A percentile compares a stretch with the other conserved stretches of the same genome.
phyloP scores from a whole-genome alignment of 805 yeast species.

The Candida anglica region DNA sequence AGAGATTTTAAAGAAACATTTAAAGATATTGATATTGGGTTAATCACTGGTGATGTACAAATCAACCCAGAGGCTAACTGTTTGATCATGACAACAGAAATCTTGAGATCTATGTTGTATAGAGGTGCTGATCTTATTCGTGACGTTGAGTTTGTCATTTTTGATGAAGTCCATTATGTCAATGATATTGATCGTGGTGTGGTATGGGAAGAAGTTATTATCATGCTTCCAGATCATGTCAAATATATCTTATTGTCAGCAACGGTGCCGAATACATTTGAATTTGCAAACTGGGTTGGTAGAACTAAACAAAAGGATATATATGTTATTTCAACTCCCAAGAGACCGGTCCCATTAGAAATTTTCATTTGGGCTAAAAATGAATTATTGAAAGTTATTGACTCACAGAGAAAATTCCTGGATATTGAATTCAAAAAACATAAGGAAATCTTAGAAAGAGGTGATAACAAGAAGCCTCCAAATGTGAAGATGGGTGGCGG shows the following conservation, averaged over 20 bases:
- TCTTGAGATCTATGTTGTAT: constrained; percentile 90
- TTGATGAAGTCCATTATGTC: constrained; percentile 97
- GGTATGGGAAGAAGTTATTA: constrained; percentile 98
- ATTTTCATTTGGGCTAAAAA: constrained; percentile 82
- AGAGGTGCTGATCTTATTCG: constrained; percentile 95
- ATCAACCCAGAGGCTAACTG: constrained; percentile 96
- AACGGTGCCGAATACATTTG: constrained; percentile 97
- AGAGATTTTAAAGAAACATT: constrained; percentile 81
- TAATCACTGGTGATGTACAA: constrained; percentile 96
- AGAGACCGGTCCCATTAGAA: constrained; percentile 94
- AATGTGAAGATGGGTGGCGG: constrained; percentile 35
- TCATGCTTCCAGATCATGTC: constrained; percentile 95
- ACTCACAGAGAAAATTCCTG: constrained; percentile 65
- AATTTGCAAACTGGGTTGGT: constrained; percentile 98
- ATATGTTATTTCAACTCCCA: constrained; percentile 92
- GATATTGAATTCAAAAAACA: constrained; percentile 63
- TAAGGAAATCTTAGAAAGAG: constrained; percentile 45
- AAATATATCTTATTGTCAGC: constrained; percentile 90
- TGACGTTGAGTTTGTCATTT: constrained; percentile 95
- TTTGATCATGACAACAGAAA: constrained; percentile 96
- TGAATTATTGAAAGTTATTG: constrained; percentile 68
- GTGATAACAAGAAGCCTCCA: constrained; percentile 31
- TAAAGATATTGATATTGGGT: constrained; percentile 82
- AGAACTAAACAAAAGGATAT: constrained; percentile 94
- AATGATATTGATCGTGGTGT: constrained; percentile 97